phyloP scores from a whole-genome alignment of 1,284 basidiomycete genomes.

The Hortiboletus rubellus region DNA sequence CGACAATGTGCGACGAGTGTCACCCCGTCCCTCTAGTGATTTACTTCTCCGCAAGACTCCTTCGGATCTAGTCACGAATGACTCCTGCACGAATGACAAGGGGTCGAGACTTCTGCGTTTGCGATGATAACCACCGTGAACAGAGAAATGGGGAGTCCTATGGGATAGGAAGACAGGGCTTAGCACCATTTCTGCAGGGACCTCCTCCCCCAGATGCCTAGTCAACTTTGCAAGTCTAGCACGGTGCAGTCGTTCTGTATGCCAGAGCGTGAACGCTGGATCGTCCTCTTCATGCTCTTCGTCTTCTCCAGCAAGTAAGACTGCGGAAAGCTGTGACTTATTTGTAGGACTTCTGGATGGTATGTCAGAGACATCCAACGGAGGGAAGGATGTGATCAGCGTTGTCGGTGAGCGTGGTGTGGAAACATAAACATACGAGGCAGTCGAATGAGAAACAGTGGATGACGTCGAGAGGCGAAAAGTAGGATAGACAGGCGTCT shows the following conservation, averaged over 20 bases:
- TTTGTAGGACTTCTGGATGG: conserved; percentile 17
- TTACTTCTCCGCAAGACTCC: conserved; percentile 8
- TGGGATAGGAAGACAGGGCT: conserved; percentile 2
- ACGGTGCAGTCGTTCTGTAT: conserved; percentile 32
- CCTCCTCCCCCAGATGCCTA: conserved; percentile 41
- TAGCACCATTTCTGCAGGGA: conserved; percentile 41
- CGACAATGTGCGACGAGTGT: neutral
- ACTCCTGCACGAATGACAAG: neutral
- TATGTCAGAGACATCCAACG: conserved; percentile 7
- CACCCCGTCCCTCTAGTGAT: conserved; percentile 9
- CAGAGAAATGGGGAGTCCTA: neutral
- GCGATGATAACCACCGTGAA: conserved; percentile 5
- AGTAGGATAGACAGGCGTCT: neutral
- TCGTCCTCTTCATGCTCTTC: conserved; percentile 9
- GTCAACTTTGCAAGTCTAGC: conserved; percentile 42
- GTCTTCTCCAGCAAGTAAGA: conserved; percentile 8
- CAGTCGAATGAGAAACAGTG: neutral
- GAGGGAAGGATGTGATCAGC: conserved; percentile 13
- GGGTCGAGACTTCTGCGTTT: conserved; percentile 19
- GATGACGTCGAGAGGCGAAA: neutral
- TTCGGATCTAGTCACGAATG: neutral
- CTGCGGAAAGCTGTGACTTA: conserved; percentile 12
- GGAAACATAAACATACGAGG: conserved; percentile 3
- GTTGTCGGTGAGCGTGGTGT: conserved; percentile 1
- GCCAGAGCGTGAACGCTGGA: conserved; percentile 6